A percentile compares a stretch with the other conserved stretches of the same genome.
phyloP scores from a whole-genome alignment of 2,329 filamentous ascomycete species.

The Penicillium janthinellum region DNA sequence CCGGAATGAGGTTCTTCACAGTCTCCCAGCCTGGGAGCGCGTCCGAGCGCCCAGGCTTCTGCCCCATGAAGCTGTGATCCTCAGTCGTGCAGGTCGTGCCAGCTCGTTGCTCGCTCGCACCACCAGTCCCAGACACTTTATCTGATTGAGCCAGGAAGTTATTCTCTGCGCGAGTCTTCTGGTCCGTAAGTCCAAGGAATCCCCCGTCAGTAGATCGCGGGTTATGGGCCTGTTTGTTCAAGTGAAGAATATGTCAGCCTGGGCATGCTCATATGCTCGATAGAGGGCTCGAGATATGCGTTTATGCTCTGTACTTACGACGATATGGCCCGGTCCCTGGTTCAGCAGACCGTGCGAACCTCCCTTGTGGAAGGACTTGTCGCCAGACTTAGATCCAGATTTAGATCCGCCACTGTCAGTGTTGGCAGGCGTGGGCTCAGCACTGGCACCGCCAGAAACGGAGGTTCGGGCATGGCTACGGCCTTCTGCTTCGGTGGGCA shows the following conservation, averaged over 20 bases:
- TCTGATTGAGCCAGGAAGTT: conserved; percentile 23
- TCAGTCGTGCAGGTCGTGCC: conserved; percentile 31
- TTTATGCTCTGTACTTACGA: conserved; percentile 19
- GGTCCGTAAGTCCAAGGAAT: conserved; percentile 31
- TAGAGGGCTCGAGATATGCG: not conserved
- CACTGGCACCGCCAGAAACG: conserved; percentile 3
- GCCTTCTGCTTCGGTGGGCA: not conserved
- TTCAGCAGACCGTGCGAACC: conserved; percentile 10
- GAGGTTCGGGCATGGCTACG: not conserved
- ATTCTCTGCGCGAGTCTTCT: conserved; percentile 29
- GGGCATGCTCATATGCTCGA: not conserved
- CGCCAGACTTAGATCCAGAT: not conserved
- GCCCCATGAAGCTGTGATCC: conserved; percentile 36
- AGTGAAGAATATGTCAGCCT: not conserved
- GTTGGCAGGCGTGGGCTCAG: conserved; percentile 29
- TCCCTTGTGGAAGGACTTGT: conserved; percentile 27
- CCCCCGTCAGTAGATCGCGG: conserved; percentile 29
- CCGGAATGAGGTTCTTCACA: conserved; percentile 24
- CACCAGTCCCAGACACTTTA: conserved; percentile 1
- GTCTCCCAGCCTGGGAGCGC: conserved; percentile 36
- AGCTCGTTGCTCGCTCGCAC: conserved; percentile 6
- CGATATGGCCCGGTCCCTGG: conserved; percentile 29
- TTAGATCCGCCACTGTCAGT: conserved; percentile 24
- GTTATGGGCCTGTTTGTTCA: conserved; percentile 20
- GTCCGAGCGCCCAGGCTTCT: conserved; percentile 30